Evolutionary conservation across 441 rosid species (phyloP).

Genomic region (Eruca vesicaria): DNA sequence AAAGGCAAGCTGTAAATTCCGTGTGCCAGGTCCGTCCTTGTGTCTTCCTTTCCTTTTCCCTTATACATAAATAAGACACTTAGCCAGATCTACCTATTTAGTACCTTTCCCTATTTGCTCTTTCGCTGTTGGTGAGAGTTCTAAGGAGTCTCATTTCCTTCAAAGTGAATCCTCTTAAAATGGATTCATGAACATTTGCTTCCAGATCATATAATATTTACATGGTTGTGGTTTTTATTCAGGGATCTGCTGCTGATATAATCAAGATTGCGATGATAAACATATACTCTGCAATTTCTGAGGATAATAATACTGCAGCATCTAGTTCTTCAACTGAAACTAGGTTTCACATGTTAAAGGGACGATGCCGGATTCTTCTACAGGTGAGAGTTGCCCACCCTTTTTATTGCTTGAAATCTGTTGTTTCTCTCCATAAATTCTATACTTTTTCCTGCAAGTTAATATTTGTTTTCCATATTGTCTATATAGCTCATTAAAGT

Average conservation of each 20-base stretch:
- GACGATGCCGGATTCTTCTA: conserved; percentile 76
- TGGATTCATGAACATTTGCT: conserved; percentile 3
- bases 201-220: background rate
- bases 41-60: background rate
- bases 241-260: conserved; percentile 99
- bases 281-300: conserved; percentile 58
- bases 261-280: conserved; percentile 96
- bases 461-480: background rate
- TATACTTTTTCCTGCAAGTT: background rate
- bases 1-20: conserved; percentile 98
- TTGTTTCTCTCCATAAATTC: background rate
- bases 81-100: background rate
- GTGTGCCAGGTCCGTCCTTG: conserved; percentile 75
- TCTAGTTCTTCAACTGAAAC: conserved; percentile 44
- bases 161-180: background rate
- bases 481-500: background rate
- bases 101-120: background rate
- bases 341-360: conserved; percentile 68
- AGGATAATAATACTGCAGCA: conserved; percentile 39
- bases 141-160: background rate
- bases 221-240: conserved; percentile 29
- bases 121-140: conserved; percentile 5
- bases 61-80: background rate
- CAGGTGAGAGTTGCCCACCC: conserved; percentile 53
- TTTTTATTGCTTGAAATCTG: background rate